phyloP scores from a whole-genome alignment of 805 yeast genomes.

The Saturnispora galanensis region DNA sequence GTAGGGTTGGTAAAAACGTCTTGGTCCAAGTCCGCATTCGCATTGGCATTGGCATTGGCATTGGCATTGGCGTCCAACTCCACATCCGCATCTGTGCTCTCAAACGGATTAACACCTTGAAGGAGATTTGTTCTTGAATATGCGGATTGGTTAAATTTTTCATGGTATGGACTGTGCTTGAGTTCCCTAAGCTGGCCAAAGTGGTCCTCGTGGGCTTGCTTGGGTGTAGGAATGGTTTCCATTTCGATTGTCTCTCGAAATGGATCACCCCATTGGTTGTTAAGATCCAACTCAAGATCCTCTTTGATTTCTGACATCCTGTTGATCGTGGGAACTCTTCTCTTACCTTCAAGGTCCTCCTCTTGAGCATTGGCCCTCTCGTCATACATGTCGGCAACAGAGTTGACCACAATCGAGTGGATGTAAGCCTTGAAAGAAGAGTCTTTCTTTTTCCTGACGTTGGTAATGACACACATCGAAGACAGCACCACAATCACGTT shows the following conservation, averaged over 20 bases:
- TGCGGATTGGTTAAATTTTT: conserved; percentile 1
- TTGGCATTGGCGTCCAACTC: too few relatives aligned
- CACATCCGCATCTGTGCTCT: not conserved
- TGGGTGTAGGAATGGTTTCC: not conserved
- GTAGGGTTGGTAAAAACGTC: not conserved
- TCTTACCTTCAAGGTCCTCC: conserved; percentile 16
- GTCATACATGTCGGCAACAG: conserved; percentile 21
- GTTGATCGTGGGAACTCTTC: conserved; percentile 14
- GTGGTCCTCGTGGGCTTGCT: too few relatives aligned
- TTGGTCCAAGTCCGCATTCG: too few relatives aligned
- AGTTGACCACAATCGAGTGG: conserved; percentile 20
- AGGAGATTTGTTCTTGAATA: conserved; percentile 2
- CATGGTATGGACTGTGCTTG: not conserved
- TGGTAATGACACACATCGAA: conserved; percentile 16
- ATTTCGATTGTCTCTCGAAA: not conserved
- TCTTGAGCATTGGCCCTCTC: conserved; percentile 9
- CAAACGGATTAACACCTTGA: not conserved
- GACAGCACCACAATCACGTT: conserved; percentile 17
- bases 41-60: too few relatives aligned
- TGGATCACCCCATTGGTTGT: not conserved
- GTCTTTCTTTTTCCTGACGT: conserved; percentile 6
- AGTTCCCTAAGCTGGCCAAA: too few relatives aligned
- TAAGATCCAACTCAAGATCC: not conserved
- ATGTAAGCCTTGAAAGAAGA: conserved; percentile 18
- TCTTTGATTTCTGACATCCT: conserved; percentile 1